Conservation (phyloP, 371 early-diverging fungal species). For the Mucor plumbeus region DNA sequence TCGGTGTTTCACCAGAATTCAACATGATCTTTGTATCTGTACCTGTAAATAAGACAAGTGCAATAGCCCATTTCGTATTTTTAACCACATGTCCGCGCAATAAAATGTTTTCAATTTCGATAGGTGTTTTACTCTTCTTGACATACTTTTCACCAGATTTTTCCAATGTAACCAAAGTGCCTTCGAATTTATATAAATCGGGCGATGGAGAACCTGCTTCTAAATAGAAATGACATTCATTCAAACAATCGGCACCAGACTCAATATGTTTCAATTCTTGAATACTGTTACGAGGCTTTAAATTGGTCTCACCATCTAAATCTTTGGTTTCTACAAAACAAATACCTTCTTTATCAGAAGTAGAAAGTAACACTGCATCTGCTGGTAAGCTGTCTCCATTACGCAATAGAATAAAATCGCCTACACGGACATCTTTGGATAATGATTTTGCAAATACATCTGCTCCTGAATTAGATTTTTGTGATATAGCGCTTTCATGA, state of each 20-base stretch:
- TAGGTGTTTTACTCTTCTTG: constrained; percentile 57
- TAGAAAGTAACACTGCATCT: constrained; percentile 84
- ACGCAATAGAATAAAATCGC: constrained; percentile 86
- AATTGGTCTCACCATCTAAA: constrained; percentile 96
- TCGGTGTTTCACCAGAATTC: constrained; percentile 85
- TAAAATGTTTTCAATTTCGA: constrained; percentile 84
- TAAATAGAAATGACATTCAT: constrained; percentile 59
- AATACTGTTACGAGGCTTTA: constrained; percentile 80
- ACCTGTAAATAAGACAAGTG: constrained; percentile 88
- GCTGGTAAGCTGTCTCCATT: constrained; percentile 92
- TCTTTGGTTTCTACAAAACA: constrained; percentile 95
- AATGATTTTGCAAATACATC: constrained; percentile 27
- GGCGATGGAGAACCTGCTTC: constrained; percentile 77
- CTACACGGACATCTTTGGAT: constrained; percentile 80
- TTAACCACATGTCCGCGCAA: constrained; percentile 90
- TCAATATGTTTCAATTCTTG: constrained; percentile 67
- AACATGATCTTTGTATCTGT: constrained; percentile 91
- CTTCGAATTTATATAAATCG: constrained; percentile 69
- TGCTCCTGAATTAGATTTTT: background rate
- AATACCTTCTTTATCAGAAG: constrained; percentile 70
- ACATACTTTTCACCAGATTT: constrained; percentile 23
- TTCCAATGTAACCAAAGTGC: constrained; percentile 54
- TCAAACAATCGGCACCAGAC: constrained; percentile 66
- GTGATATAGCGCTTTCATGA: background rate
- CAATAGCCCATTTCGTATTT: constrained; percentile 90